Evolutionary conservation across 371 early-diverging fungal genomes (phyloP).

Genomic region (Entomophthora muscae): DNA sequence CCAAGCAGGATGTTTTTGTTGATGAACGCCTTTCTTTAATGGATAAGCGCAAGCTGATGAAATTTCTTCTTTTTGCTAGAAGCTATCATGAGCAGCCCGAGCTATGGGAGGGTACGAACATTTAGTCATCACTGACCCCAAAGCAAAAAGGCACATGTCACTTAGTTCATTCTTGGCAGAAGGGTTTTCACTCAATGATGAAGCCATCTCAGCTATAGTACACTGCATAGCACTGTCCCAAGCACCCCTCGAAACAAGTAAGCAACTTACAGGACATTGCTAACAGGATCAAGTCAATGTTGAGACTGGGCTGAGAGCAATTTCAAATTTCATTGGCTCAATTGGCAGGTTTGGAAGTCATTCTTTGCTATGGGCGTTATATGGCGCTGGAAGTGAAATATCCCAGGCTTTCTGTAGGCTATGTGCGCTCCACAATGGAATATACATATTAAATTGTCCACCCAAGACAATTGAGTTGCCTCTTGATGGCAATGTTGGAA

Average conservation of each 20-base stretch:
- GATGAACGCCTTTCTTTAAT: constrained; percentile 47
- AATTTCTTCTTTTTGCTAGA: constrained; percentile 53
- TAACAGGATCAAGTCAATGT: background rate
- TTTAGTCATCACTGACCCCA: background rate
- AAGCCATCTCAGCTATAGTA: background rate
- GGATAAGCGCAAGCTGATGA: constrained; percentile 82
- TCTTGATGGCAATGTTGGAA: background rate
- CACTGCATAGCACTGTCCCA: background rate
- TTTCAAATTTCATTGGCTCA: background rate
- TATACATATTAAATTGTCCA: background rate
- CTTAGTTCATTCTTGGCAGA: background rate
- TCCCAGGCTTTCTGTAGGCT: background rate
- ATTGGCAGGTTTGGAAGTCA: background rate
- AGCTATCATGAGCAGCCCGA: constrained; percentile 22
- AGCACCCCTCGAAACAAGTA: background rate
- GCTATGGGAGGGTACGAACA: constrained; percentile 16
- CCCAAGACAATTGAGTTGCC: background rate
- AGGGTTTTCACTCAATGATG: background rate
- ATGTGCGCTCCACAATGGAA: background rate
- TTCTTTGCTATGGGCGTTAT: background rate
- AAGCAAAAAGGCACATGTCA: background rate
- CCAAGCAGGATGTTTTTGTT: constrained; percentile 84
- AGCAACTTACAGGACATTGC: too few species aligned
- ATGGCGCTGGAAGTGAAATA: background rate
- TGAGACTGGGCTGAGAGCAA: background rate